Evolutionary conservation across 1,139 yeast genomes (phyloP).

Genomic region (Sugiyamaella novakii): DNA sequence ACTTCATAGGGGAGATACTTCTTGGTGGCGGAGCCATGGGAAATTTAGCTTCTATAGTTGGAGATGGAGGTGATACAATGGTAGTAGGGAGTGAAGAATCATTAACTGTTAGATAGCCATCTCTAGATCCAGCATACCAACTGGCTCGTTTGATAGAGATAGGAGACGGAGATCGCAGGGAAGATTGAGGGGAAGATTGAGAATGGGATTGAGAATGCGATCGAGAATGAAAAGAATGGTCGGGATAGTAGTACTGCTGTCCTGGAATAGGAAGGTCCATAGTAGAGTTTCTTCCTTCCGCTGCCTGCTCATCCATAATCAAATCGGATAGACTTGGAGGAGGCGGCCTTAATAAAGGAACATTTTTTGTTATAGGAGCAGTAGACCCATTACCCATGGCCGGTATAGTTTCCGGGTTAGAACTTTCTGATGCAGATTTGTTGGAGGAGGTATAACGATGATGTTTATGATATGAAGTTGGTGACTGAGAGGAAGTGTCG

Average conservation of each 20-base stretch:
- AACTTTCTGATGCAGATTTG: too few relatives aligned
- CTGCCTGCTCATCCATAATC: constrained; percentile 11
- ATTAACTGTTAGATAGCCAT: background rate
- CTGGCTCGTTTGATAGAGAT: constrained; percentile 21
- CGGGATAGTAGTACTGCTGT: constrained; percentile 2
- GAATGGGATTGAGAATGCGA: constrained; percentile 8
- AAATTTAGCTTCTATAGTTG: constrained; percentile 12
- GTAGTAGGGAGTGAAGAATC: constrained; percentile 10
- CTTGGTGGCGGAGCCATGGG: constrained; percentile 23
- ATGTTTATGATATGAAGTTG: background rate
- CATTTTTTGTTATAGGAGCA: background rate
- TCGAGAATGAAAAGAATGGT: constrained; percentile 3
- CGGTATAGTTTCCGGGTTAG: background rate
- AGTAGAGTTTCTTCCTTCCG: constrained; percentile 2
- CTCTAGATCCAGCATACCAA: constrained; percentile 22
- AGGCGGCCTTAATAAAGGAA: constrained; percentile 7
- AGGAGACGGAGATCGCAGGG: constrained; percentile 22
- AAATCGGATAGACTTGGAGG: constrained; percentile 13
- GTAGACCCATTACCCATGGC: background rate
- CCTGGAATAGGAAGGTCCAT: constrained; percentile 14
- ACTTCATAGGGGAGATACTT: constrained; percentile 19
- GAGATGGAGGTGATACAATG: constrained; percentile 19
- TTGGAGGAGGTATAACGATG: too few relatives aligned
- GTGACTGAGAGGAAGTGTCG: background rate
- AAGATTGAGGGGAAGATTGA: constrained; percentile 9